Evolutionary conservation across 2,329 filamentous ascomycete species (phyloP), one percentile per base, ranked within the genome.

Genomic region (Aspergillus ibericus): DNA sequence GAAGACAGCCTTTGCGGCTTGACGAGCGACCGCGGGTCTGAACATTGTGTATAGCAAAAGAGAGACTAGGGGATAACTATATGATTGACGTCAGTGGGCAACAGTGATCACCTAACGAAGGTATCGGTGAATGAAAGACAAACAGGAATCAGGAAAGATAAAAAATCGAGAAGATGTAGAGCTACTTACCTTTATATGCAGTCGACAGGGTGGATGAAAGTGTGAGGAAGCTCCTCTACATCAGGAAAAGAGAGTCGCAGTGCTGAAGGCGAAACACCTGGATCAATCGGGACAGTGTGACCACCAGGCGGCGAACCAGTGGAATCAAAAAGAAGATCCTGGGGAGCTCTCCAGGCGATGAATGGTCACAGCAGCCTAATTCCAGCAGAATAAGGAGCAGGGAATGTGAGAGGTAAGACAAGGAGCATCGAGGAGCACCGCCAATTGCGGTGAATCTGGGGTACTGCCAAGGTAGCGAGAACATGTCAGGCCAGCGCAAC

Each of bases 1-100:
- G 54, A 36, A 61, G 20, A 69, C 55, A 27, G 66, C 66, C 56
- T 63, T 71, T 34, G 66, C 32, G 58, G 67, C 66, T 55, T 67
- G 67, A 42, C 70, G 67, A 55, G 67, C 51, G 56, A 70, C 53
- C 47, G 65, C 46, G 27, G 68, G 63, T 35, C 63, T 70, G 66
- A 74, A 69, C 69, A 75, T 74, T 58, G 29, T 59, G 53, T 44
- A 22, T 36, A 16, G 34, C 16, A 34, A 25, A 18, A 46, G 5
- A 4, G 13, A 50, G 32, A 40, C 12, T 27, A 9, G 12, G 15
- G 8, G 32, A 29, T 9, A 10, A 10, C 13, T 48, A 20, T 40
- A 7, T 2, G 29, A 53, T 48, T 42, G 40, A 22, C 15, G 25
- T 49, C 18, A 48, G 40, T 38, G 29, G 13, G 27, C 15, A 47